Base-by-base conservation (phyloP, 2,329 filamentous ascomycete genomes). In the Basipetospora chlamydospora region DNA sequence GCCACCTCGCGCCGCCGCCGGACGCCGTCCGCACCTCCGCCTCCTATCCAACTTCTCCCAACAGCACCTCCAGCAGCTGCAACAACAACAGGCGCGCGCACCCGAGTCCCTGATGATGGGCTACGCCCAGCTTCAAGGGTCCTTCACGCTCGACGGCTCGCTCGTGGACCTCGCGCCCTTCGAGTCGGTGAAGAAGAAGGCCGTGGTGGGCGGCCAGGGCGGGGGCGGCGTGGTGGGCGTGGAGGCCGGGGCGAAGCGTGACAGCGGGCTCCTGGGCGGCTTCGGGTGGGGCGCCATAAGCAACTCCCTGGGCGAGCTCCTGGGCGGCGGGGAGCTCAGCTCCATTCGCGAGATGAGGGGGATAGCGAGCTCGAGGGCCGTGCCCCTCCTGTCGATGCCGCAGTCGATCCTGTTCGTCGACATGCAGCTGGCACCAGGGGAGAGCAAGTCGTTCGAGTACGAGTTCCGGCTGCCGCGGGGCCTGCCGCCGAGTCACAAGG, bases 401-500 rank as follows among this genome's bases (percentile, higher is more conserved):
- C 90, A 96, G 58, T 94, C 86, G 2, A 84, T 98, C 42, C 62
- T 98, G 10, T 98, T 98, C 54, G 90, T 98, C 37, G 87, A 98
- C 55, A 63, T 98, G 39, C 77, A 80, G 47, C 69, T 98, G 16
- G 78, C 72, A 6, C 87, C 90, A 0, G 90, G 88, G 2, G 86
- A 98, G 58, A 92, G 85, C 55, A 79, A 74, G 47, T 80, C 77
- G 33, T 98, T 81, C 49, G 83, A 81, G 34, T 98, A 95, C 54
- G 72, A 75, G 1, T 95, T 95, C 54, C 79, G 72, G 30, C 61
- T 98, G 37, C 90, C 90, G 1, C 78, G 77, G 49, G 88, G 88
- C 0, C 60, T 98, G n/a, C 90, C 90, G 16, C 88, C 90, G 6
- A 85, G 77, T 11, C 84, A 96, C 53, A 80, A 80, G 47, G 90